Evolutionary conservation across 768 basidiomycete genomes (phyloP), one percentile per base, ranked within the genome.

Genomic region (Russula emetica): DNA sequence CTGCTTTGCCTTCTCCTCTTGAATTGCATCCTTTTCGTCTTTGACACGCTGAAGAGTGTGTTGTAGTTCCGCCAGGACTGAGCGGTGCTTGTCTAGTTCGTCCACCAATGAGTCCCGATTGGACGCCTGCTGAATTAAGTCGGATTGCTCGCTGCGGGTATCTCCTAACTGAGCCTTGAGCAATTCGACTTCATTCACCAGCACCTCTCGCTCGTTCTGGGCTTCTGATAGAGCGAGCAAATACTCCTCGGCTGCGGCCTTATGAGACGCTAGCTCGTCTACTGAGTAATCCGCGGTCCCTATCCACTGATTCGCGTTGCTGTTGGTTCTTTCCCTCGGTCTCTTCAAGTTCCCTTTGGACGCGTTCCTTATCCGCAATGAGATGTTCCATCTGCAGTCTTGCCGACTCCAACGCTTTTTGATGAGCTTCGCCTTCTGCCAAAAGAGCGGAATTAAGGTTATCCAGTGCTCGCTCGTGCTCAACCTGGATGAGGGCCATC

Each of bases 11-110:
- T 85, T 90, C 76, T 94, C 91, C 10, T 81, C 77, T 63, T 87
- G 89, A 18, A 94, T 77, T 18, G 70, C 79, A 71, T 91, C 92
- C 74, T 89, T 90, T 76, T 92, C 90, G 69, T 92, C 87, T 76
- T 89, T 90, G 70, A 85, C 84, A 52, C 82, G 84, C 73, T 91
- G 89, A 28, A 93, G 76, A 66, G 82, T 85, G 64, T 88, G 86
- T 69, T 92, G 90, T 73, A 87, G 76, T 69, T 93, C 91, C 28
- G 86, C 85, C 18, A 93, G 78, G 32, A 85, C 78, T 10, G 85
- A 86, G 28, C 89, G 88, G 73, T 91, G 88, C 40, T 80, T 83
- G 69, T 93, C 90, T 38, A 94, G 77, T 70, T 94, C 90, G 24
- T 82, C 80, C 11, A 83, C 83, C 42, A 92, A 79, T 20, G 88